Evolutionary conservation across 2,329 filamentous ascomycete species (phyloP), one percentile per base, ranked within the genome.

Genomic region (Neopestalotiopsis rosae): DNA sequence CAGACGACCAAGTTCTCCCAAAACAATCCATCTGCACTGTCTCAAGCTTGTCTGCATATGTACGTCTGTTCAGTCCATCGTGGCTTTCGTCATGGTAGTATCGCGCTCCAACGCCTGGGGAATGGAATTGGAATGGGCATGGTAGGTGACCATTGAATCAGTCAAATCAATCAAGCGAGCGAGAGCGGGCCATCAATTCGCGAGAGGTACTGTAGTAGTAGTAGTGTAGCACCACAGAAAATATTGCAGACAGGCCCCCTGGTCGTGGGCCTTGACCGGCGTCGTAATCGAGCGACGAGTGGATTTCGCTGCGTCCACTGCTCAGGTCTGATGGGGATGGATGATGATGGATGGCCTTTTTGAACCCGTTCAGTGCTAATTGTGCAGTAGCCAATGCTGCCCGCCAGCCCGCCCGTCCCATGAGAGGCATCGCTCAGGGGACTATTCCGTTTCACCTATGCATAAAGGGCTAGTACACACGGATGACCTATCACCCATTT

Each of bases 391-490:
- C 45, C 45, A 38, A 14, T 52, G 17, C 45, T n/a, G 45, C 45
- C 45, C 2, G 14, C 42, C 42, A 45, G 42, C 42, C 42, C 10
- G 42, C 42, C 42, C 5, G 13, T n/a, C 42, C 42, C 42, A 52
- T 52, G 14, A 17, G 24, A 28, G 24, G 12, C 30, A 38, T 62
- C 59, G 28, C 32, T 62, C 61, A 64, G 61, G 61, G 40, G 61
- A 64, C 12, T 49, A 38, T 40, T 42, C n/a, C 28, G 61, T 64
- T 64, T 64, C 61, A 64, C 61, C 59, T 64, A 49, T 34, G 61
- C 61, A 34, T 42, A 45, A 20, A 28, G 20, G 61, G 38, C 42
- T 49, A 64, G 61, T 28, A 40, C 38, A n/a, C 61, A 38, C 61
- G 61, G 61, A 49, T n/a, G 45, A 40, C 40, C 61, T 64, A 64